Base-by-base conservation (phyloP, 352 stramenopile species). In the Thraustochytrium sp. region DNA sequence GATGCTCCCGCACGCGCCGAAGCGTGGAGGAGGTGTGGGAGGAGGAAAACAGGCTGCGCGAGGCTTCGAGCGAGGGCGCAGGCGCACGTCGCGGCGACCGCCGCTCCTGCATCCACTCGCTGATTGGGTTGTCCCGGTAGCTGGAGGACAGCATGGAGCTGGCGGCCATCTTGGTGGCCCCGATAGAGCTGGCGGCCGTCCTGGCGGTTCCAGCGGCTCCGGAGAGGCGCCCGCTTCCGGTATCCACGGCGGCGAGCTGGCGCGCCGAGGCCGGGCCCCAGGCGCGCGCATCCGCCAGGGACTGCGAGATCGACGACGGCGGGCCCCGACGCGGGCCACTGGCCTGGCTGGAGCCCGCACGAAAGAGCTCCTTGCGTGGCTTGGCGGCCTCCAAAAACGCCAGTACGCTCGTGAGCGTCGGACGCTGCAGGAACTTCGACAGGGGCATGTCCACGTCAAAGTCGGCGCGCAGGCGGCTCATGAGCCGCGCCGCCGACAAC, bases 401-500 rank as follows among this genome's bases (percentile, higher is more conserved):
- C 21, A 80, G 68, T 11, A 48, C 53, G 1, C 87, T 86, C 86
- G 90, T 90, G 48, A 91, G 86, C 21, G 82, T 61, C 5, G 91
- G 80, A 1, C 74, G 87, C 0, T 85, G 82, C 42, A 87, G 85
- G 2, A 89, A 87, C 61, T 91, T 91, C 37, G 91, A 91, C 34
- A 86, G 82, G 5, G 90, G 85, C 26, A 93, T 84, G 3, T 88
- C 78, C 9, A 91, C 74, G 2, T 65, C 44, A 23, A 93, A 38
- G 9, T 89, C 88, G n/a, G 89, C 76, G 54, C 89, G 87, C 38
- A 90, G 87, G 2, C 90, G 63, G 13, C 87, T 87, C 26, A 92
- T 92, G 53, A 90, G 88, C 0, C 89, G 89, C 23, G 92, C 91
- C 61, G 89, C 90, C 16, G 86, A 83, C 23, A 93, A 75, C 8